These are phyloP conservation scores for Gastrolobium bilobum DNA, from an alignment of 306 rosid species.

Conservation along the genomic window DNA sequence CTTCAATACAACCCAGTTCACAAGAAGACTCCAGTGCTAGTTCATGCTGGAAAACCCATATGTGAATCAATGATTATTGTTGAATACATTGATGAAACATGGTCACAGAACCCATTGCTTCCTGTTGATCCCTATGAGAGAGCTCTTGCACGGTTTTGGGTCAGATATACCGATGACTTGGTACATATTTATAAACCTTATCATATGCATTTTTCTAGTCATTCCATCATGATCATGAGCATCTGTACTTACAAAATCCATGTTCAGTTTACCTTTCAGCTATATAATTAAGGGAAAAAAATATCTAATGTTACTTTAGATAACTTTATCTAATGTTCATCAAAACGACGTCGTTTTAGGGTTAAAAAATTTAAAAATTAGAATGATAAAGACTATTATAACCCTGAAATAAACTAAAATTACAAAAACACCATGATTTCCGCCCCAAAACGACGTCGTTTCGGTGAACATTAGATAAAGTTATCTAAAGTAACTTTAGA, in stretches of 20 bases:
- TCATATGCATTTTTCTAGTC: neutral
- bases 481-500: too few relatives aligned
- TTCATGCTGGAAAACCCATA: conserved; percentile 63
- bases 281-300: too few relatives aligned
- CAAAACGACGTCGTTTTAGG: too few relatives aligned
- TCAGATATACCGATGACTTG: conserved; percentile 40
- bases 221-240: neutral
- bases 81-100: conserved; percentile 62
- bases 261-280: too few relatives aligned
- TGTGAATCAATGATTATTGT: conserved; percentile 64
- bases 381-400: too few relatives aligned
- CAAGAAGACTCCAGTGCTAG: conserved; percentile 64
- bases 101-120: conserved; percentile 59
- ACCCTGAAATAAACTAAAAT: too few relatives aligned
- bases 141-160: conserved; percentile 67
- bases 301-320: too few relatives aligned
- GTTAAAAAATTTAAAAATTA: too few relatives aligned
- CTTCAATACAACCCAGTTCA: conserved; percentile 60
- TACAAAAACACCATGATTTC: too few relatives aligned
- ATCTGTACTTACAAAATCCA: neutral
- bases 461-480: too few relatives aligned
- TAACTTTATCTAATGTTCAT: too few relatives aligned
- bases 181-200: conserved; percentile 8
- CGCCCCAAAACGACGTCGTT: too few relatives aligned
- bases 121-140: conserved; percentile 57